Evolutionary conservation across 129 eudicot species (phyloP).

Genomic region (Solidago caesia): DNA sequence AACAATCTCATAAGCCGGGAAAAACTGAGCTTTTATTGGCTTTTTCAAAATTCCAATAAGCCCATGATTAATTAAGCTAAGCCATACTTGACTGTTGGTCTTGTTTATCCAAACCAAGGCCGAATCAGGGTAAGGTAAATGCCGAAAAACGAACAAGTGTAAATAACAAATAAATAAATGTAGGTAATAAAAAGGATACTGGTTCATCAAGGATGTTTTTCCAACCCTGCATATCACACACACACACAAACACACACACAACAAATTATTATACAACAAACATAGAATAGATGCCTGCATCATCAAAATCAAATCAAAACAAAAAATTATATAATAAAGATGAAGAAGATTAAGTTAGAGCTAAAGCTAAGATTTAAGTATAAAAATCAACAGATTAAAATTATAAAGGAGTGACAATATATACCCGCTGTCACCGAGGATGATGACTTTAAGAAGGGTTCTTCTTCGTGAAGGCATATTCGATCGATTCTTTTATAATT

Average conservation of each 20-base stretch:
- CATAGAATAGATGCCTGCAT: neutral
- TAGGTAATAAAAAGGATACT: slow-evolving; percentile 56
- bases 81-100: too few species aligned
- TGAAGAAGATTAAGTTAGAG: slow-evolving; percentile 25
- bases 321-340: neutral
- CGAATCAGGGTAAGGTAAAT: neutral
- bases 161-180: neutral
- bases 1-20: too few species aligned
- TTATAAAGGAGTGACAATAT: too few species aligned
- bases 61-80: too few species aligned
- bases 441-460: slow-evolving; percentile 87
- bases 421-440: slow-evolving; percentile 97
- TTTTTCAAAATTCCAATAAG: too few species aligned
- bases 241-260: slow-evolving; percentile 27
- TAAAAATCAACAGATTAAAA: slow-evolving; percentile 18
- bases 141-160: neutral
- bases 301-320: too few species aligned
- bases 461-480: slow-evolving; percentile 75
- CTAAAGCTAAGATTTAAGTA: neutral
- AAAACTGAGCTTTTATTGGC: too few species aligned
- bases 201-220: slow-evolving; percentile 98
- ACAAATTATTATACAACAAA: neutral
- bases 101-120: too few species aligned
- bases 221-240: slow-evolving; percentile 98
- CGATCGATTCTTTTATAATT: neutral